Evolutionary conservation across 2,329 filamentous ascomycete genomes (phyloP).

Genomic region (Xylariaceae sp.): DNA sequence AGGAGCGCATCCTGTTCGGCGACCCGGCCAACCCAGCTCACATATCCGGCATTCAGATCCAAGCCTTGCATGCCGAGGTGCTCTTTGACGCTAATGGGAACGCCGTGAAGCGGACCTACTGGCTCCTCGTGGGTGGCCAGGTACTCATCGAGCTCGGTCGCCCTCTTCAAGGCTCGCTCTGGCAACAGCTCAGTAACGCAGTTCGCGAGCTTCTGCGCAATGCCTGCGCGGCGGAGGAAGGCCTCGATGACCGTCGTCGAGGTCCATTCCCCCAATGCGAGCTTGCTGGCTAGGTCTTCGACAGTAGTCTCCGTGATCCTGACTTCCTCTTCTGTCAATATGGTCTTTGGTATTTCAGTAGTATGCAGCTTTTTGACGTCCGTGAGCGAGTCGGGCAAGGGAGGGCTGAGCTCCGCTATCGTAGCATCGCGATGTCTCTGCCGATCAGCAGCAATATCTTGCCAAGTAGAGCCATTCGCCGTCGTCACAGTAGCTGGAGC

Average conservation of each 20-base stretch:
- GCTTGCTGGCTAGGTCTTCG: constrained; percentile 33
- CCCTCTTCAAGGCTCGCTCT: constrained; percentile 14
- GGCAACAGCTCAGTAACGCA: constrained; percentile 21
- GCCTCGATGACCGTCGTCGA: constrained; percentile 39
- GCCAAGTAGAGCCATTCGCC: constrained; percentile 31
- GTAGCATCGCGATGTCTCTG: constrained; percentile 38
- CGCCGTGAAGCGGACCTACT: constrained; percentile 20
- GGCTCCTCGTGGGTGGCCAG: constrained; percentile 12
- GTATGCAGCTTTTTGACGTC: constrained; percentile 37
- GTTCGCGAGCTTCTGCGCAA: constrained; percentile 39
- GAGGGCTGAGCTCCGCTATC: constrained; percentile 31
- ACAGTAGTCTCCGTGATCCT: constrained; percentile 39
- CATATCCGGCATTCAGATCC: constrained; percentile 40
- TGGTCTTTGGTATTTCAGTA: constrained; percentile 33
- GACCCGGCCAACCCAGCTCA: constrained; percentile 38
- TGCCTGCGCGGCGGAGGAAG: constrained; percentile 45
- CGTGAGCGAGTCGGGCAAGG: constrained; percentile 25
- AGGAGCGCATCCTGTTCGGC: constrained; percentile 39
- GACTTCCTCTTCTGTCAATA: constrained; percentile 39
- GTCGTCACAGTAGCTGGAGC: constrained; percentile 15
- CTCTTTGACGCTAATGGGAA: constrained; percentile 43
- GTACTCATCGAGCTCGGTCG: constrained; percentile 17
- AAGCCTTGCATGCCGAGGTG: constrained; percentile 41
- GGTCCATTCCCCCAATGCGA: constrained; percentile 36
- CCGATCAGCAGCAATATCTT: constrained; percentile 36